Evolutionary conservation across 2,329 filamentous ascomycete genomes (phyloP).

Genomic region (Cytospora chrysosperma): DNA sequence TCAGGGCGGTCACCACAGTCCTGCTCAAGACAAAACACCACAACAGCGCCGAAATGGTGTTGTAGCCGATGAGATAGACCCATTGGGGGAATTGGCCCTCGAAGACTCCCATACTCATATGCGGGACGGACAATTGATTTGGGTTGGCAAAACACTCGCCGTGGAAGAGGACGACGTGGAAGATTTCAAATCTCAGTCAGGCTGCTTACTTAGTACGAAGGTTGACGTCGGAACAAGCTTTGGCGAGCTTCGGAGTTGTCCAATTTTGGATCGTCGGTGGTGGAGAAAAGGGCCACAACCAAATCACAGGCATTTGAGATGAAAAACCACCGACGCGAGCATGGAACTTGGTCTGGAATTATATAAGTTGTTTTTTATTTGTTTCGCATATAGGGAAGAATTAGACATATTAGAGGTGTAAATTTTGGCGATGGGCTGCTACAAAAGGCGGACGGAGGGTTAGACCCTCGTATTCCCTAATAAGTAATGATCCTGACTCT

Average conservation of each 20-base stretch:
- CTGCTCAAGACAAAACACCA: slow-evolving; percentile 15
- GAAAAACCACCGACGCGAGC: too few species aligned
- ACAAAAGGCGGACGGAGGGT: too few species aligned
- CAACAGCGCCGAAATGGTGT: slow-evolving; percentile 13
- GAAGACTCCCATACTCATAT: slow-evolving; percentile 16
- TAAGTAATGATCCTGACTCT: too few species aligned
- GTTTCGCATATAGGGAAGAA: too few species aligned
- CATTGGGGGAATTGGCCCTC: slow-evolving; percentile 23
- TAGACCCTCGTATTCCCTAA: too few species aligned
- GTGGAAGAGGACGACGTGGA: slow-evolving; percentile 1
- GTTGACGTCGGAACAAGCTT: slow-evolving; percentile 10
- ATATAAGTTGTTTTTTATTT: too few species aligned
- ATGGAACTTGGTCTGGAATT: too few species aligned
- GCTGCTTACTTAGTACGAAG: too few species aligned
- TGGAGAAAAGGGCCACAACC: background rate
- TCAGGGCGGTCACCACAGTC: slow-evolving; percentile 8
- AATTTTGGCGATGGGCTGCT: too few species aligned
- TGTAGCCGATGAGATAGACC: slow-evolving; percentile 25
- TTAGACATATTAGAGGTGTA: too few species aligned
- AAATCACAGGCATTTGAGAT: background rate
- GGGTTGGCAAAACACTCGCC: background rate
- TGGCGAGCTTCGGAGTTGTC: background rate
- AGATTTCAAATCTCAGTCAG: slow-evolving; percentile 1
- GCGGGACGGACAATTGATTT: background rate
- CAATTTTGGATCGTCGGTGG: background rate